Percentiles rank a stretch among this genome's conserved stretches.
Evolutionary conservation across 202 grass and related monocot species (phyloP).

Genomic region (Panicum hallii): DNA sequence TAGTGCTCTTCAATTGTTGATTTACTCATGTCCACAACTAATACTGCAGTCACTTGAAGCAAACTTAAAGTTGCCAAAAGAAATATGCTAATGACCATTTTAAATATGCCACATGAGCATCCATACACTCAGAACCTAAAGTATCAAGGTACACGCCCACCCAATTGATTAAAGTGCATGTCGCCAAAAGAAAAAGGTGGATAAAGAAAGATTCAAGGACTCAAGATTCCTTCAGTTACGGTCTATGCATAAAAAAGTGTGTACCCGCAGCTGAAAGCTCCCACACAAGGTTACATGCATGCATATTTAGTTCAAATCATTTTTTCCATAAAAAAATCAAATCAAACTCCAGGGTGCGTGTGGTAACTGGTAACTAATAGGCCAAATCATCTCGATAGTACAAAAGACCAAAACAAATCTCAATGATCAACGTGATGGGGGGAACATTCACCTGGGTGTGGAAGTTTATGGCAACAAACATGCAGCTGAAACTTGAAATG

Average conservation of each 20-base stretch:
- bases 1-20: background rate
- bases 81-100: background rate
- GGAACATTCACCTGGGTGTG: background rate
- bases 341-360: background rate
- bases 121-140: conserved; percentile 19
- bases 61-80: conserved; percentile 23
- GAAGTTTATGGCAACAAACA: background rate
- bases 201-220: background rate
- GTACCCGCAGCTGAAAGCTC: background rate
- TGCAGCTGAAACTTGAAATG: background rate
- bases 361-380: background rate
- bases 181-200: conserved; percentile 7
- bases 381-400: conserved; percentile 4
- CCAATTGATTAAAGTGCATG: conserved; percentile 30
- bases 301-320: conserved; percentile 12
- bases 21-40: background rate
- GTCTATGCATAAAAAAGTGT: background rate
- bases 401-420: conserved; percentile 28
- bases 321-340: background rate
- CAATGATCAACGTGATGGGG: background rate
- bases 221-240: background rate
- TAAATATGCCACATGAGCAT: background rate
- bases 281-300: background rate
- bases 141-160: conserved; percentile 26
- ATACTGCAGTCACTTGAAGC: conserved; percentile 1